Evolutionary conservation across 345 rosid species (phyloP).

Genomic region (Euclidium syriacum): DNA sequence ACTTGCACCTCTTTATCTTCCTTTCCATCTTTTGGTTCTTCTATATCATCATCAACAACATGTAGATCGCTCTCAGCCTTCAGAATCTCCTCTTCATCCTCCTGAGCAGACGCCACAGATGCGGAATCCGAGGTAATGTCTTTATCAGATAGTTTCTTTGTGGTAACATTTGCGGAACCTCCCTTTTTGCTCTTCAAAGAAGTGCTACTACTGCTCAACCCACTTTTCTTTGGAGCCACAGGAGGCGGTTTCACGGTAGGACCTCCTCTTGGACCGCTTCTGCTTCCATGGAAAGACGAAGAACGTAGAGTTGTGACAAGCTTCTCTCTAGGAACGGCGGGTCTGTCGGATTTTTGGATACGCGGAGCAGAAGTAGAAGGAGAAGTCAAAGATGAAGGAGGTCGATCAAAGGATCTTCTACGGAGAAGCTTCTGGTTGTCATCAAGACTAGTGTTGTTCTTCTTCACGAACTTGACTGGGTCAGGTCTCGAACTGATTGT

Average conservation of each 20-base stretch:
- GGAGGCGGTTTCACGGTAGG: constrained; percentile 24
- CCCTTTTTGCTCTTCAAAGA: constrained; percentile 12
- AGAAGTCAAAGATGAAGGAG: constrained; percentile 42
- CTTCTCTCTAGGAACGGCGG: constrained; percentile 35
- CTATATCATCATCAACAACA: constrained; percentile 6
- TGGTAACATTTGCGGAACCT: not conserved
- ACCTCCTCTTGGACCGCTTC: constrained; percentile 28
- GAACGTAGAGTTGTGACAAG: constrained; percentile 26
- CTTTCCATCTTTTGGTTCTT: constrained; percentile 17
- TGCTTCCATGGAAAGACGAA: constrained; percentile 35
- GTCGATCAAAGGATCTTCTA: constrained; percentile 78
- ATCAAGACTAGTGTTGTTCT: constrained; percentile 24
- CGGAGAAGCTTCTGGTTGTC: constrained; percentile 43
- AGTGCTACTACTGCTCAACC: constrained; percentile 11
- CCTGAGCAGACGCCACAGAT: constrained; percentile 5
- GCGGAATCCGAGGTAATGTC: constrained; percentile 16
- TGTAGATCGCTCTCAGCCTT: constrained; percentile 23
- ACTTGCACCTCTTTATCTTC: constrained; percentile 23
- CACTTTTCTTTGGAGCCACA: constrained; percentile 25
- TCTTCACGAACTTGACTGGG: constrained; percentile 33
- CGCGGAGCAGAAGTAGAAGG: constrained; percentile 38
- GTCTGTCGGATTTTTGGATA: constrained; percentile 31
- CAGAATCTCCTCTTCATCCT: constrained; percentile 34
- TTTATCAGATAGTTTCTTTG: constrained; percentile 16
- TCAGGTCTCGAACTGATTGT: constrained; percentile 49